Evolutionary conservation across 768 basidiomycete species (phyloP).

Genomic region (Phaffia australis): DNA sequence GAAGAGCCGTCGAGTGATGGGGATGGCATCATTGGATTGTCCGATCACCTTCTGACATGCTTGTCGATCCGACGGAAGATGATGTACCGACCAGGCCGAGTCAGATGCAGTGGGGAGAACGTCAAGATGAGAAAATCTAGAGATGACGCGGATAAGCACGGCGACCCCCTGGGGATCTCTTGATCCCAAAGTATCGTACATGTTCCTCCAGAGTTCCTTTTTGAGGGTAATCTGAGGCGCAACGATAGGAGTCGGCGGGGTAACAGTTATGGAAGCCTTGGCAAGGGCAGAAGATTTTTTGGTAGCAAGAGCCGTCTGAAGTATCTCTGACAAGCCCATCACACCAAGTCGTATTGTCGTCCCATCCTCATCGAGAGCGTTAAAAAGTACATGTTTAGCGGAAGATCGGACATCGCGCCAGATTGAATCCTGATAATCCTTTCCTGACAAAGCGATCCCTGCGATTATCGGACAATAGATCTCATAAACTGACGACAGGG

Average conservation of each 20-base stretch:
- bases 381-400: conserved; percentile 40
- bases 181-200: conserved; percentile 52
- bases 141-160: conserved; percentile 50
- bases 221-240: conserved; percentile 40
- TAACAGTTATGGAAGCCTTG: not conserved
- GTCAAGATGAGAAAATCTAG: conserved; percentile 59
- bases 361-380: conserved; percentile 38
- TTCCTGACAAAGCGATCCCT: conserved; percentile 43
- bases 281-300: not conserved
- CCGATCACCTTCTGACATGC: conserved; percentile 13
- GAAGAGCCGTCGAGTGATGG: conserved; percentile 53
- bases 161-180: conserved; percentile 52
- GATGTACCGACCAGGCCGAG: conserved; percentile 41
- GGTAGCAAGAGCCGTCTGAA: conserved; percentile 13
- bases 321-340: conserved; percentile 13
- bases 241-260: conserved; percentile 23
- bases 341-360: conserved; percentile 8
- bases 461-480: conserved; percentile 48
- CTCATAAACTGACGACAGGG: conserved; percentile 39
- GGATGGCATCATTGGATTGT: conserved; percentile 52
- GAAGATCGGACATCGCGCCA: conserved; percentile 44
- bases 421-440: conserved; percentile 38
- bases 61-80: conserved; percentile 24
- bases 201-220: conserved; percentile 56
- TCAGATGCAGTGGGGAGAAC: conserved; percentile 41